Conservation (phyloP, 2,329 filamentous ascomycete genomes). For the Xylariaceae sp. region DNA sequence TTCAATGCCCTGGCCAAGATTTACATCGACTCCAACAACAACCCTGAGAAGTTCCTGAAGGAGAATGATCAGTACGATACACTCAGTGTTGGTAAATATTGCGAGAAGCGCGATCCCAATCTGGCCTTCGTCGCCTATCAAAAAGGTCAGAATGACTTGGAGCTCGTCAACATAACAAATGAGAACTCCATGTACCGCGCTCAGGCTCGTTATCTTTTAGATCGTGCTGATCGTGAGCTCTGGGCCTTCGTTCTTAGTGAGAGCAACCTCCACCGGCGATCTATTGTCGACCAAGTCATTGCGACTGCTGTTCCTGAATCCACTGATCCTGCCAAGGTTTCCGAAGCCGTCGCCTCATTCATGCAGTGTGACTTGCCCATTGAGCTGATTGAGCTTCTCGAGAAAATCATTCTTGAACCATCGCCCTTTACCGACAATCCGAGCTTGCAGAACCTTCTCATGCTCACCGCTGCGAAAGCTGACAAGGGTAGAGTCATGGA, state of each 20-base stretch:
- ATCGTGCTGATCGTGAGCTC: slow-evolving; percentile 83
- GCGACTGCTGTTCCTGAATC: slow-evolving; percentile 92
- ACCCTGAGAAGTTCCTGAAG: slow-evolving; percentile 94
- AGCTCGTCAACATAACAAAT: slow-evolving; percentile 96
- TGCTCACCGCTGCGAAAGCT: slow-evolving; percentile 94
- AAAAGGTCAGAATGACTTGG: slow-evolving; percentile 95
- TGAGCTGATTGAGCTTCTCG: slow-evolving; percentile 93
- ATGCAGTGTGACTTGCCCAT: slow-evolving; percentile 84
- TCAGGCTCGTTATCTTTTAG: slow-evolving; percentile 92
- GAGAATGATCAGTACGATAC: slow-evolving; percentile 97
- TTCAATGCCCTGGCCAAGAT: slow-evolving; percentile 98
- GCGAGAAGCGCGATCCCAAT: slow-evolving; percentile 96
- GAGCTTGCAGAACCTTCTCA: slow-evolving; percentile 90
- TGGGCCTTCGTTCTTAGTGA: slow-evolving; percentile 93
- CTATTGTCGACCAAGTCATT: slow-evolving; percentile 92
- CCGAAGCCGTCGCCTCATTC: slow-evolving; percentile 89
- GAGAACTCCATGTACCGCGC: slow-evolving; percentile 99
- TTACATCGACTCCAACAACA: slow-evolving; percentile 98
- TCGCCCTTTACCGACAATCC: slow-evolving; percentile 97
- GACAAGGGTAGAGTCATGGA: slow-evolving; percentile 94
- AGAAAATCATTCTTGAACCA: slow-evolving; percentile 99
- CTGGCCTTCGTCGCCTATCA: slow-evolving; percentile 90
- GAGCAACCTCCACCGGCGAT: slow-evolving; percentile 93
- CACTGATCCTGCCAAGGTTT: slow-evolving; percentile 90
- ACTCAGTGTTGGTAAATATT: slow-evolving; percentile 91